phyloP scores from a whole-genome alignment of 805 yeast genomes.

The Monosporozyma solicola region DNA sequence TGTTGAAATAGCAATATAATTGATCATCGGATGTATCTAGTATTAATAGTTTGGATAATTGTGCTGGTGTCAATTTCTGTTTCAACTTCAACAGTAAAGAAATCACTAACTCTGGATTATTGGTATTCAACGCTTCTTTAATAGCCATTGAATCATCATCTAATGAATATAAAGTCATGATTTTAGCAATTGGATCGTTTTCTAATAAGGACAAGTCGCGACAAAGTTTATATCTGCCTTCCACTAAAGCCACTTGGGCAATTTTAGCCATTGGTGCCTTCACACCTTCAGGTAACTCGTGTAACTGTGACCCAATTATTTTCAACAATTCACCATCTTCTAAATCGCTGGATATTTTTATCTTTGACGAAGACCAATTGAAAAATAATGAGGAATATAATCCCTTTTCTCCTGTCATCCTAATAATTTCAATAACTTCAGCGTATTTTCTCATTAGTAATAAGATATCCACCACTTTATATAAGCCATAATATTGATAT shows the following conservation, averaged over 20 bases:
- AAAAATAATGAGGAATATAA: constrained; percentile 44
- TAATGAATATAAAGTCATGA: constrained; percentile 56
- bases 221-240: constrained; percentile 69
- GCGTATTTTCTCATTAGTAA: constrained; percentile 51
- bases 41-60: constrained; percentile 56
- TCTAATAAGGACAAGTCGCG: constrained; percentile 61
- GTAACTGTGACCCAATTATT: constrained; percentile 30
- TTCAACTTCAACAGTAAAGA: constrained; percentile 39
- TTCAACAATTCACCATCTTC: constrained; percentile 53
- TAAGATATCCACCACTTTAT: constrained; percentile 47
- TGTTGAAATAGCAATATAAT: constrained; percentile 29
- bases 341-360: constrained; percentile 42
- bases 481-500: constrained; percentile 43
- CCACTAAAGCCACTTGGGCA: constrained; percentile 31
- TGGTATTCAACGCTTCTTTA: constrained; percentile 51
- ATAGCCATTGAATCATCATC: constrained; percentile 67
- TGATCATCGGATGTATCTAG: constrained; percentile 32
- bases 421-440: constrained; percentile 54
- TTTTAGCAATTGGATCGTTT: constrained; percentile 45
- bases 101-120: constrained; percentile 50
- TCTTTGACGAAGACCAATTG: constrained; percentile 74
- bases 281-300: constrained; percentile 13
- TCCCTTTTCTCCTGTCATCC: constrained; percentile 37
- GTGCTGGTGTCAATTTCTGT: constrained; percentile 49
- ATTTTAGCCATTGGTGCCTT: constrained; percentile 33